A percentile compares a stretch with the other conserved stretches of the same genome.
phyloP scores from a whole-genome alignment of 352 stramenopile species.

The Elongisporangium senticosum region DNA sequence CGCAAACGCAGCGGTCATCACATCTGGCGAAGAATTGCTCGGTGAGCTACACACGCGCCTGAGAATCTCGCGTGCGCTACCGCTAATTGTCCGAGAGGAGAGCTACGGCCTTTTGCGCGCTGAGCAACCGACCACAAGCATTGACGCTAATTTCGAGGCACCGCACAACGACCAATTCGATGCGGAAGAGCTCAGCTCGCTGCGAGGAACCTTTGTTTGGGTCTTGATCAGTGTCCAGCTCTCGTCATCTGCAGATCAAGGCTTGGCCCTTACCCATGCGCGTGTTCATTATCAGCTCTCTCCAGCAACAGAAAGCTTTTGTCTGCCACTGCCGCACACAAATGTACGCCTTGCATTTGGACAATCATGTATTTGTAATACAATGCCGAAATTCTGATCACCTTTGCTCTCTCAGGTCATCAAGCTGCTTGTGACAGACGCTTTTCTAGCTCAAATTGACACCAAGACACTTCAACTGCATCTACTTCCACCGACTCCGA shows the following conservation, averaged over 20 bases:
- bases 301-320: neutral
- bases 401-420: neutral
- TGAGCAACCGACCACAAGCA: neutral
- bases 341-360: neutral
- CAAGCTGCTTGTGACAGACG: neutral
- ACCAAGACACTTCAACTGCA: neutral
- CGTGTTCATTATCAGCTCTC: neutral
- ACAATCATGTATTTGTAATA: neutral
- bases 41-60: neutral
- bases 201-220: neutral
- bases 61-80: neutral
- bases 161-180: neutral
- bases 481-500: neutral
- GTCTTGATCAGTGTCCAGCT: neutral
- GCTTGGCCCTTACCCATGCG: neutral
- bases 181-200: neutral
- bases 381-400: neutral
- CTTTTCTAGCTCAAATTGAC: neutral
- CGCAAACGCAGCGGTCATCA: neutral
- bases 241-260: neutral
- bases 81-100: neutral
- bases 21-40: neutral
- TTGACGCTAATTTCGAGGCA: neutral
- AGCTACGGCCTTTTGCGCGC: neutral
- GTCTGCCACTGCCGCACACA: neutral